Evolutionary conservation across 2,329 filamentous ascomycete genomes (phyloP), one percentile per base, ranked within the genome.

Genomic region (Capronia americana): DNA sequence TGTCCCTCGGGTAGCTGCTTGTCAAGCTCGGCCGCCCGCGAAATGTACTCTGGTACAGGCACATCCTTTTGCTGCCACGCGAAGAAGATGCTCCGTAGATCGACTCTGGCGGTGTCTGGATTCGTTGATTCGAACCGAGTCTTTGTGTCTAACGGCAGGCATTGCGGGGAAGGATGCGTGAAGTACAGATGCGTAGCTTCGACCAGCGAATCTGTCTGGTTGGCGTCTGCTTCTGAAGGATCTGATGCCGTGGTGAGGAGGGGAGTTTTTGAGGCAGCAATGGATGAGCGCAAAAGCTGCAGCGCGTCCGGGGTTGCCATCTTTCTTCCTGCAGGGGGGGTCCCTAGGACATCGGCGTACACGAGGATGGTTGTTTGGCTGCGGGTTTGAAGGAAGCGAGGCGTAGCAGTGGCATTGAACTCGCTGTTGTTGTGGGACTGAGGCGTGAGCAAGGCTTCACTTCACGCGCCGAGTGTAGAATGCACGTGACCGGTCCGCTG

Each of bases 11-110:
- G 78, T 28, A 97, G 83, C 75, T 92, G 88, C 58, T 92, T 89
- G 77, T 96, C 96, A 64, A 98, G 84, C 72, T 88, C 85, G 73
- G 91, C 89, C 14, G 92, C 91, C 0, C 90, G 90, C 28, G 90
- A 87, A 79, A 97, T 95, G 84, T 98, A 98, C 73, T 96, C 92
- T 11, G 92, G 91, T 71, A 96, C 93, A 62, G 90, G 88, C 63
- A 90, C 88, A 81, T 98, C 94, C 78, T 93, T 92, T 80, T 97
- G 96, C 74, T 92, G 85, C 92, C 93, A 99, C 63, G 93, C 93
- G 76, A 98, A 97, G 83, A 94, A 97, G 79, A 97, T 94, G 77
- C 91, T 95, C 76, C 95, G 92, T 72, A 99, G 84, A 77, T 97
- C 92, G 74, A 97, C 89, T 4, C 90, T 85, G 56, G 87, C 84